phyloP scores from a whole-genome alignment of 768 basidiomycete species.

The Trichaptum fuscoviolaceum region DNA sequence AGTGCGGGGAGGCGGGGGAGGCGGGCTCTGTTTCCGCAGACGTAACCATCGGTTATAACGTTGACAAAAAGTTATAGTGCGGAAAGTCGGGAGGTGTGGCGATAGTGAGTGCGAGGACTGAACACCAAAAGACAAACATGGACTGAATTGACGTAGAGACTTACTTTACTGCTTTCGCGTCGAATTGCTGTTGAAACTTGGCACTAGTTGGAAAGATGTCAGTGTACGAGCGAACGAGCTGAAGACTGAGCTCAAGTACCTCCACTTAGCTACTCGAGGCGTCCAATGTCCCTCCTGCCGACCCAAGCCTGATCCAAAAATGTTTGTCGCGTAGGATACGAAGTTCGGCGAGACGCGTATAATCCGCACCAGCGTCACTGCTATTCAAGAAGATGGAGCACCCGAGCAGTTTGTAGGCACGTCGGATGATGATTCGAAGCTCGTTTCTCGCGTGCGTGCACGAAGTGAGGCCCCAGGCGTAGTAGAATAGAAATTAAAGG shows the following conservation, averaged over 20 bases:
- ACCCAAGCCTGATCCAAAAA: background rate
- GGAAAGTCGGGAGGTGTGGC: background rate
- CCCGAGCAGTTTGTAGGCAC: background rate
- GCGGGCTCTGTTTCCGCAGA: background rate
- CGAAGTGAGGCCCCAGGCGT: background rate
- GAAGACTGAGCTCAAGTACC: too few species aligned
- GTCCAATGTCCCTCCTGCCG: too few species aligned
- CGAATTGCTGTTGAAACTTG: too few species aligned
- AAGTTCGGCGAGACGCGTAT: background rate
- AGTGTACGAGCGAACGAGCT: too few species aligned
- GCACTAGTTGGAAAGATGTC: too few species aligned
- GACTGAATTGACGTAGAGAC: background rate
- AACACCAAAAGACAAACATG: background rate
- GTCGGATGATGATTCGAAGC: too few species aligned
- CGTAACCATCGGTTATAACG: background rate
- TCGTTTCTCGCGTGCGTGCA: background rate
- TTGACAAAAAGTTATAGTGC: background rate
- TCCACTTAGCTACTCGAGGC: too few species aligned
- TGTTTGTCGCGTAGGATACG: background rate
- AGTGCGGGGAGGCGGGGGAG: background rate
- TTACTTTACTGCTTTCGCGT: background rate
- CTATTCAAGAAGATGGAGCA: background rate
- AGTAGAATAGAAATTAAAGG: background rate
- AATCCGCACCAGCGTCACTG: background rate
- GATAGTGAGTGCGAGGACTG: background rate